Conservation (phyloP, 2,329 filamentous ascomycete species). For the Volutella citrinella region DNA sequence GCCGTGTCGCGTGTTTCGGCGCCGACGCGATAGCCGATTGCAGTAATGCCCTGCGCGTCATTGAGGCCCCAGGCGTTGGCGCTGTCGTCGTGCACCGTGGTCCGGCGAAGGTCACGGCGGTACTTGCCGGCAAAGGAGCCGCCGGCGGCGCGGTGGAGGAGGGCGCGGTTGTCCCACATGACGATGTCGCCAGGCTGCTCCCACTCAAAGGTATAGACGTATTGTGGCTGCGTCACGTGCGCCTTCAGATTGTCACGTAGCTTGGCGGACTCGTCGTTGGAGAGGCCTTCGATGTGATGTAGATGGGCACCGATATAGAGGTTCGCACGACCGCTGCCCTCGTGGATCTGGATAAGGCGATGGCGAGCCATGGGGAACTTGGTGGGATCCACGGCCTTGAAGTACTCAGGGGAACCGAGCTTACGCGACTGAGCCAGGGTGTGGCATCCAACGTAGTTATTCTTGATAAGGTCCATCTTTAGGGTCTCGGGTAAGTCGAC, state of each 20-base stretch:
- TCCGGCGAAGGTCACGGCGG: constrained; percentile 51
- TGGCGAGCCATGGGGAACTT: too few relatives aligned
- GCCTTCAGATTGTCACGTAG: constrained; percentile 41
- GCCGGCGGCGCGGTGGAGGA: constrained; percentile 50
- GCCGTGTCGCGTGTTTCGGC: too few relatives aligned
- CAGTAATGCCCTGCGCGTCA: too few relatives aligned
- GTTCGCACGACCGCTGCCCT: too few relatives aligned
- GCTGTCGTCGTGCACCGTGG: constrained; percentile 50
- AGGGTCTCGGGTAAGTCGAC: too few relatives aligned
- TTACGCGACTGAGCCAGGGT: constrained; percentile 52
- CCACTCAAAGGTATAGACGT: constrained; percentile 46
- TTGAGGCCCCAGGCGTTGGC: constrained; percentile 38
- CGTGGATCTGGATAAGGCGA: too few relatives aligned
- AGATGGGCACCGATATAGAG: too few relatives aligned
- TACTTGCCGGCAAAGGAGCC: constrained; percentile 47
- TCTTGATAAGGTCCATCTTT: constrained; percentile 37
- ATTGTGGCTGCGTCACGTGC: constrained; percentile 47
- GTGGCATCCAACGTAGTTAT: constrained; percentile 47
- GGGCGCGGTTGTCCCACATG: constrained; percentile 58
- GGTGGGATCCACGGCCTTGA: constrained; percentile 42
- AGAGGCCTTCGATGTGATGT: too few relatives aligned
- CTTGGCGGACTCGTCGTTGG: too few relatives aligned
- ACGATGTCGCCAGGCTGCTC: constrained; percentile 47
- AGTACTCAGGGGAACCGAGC: constrained; percentile 46
- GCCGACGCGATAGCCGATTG: too few relatives aligned